These are phyloP conservation scores for Desmodesmus armatus DNA, from an alignment of 139 green algal genomes.

Conservation along the genomic window DNA sequence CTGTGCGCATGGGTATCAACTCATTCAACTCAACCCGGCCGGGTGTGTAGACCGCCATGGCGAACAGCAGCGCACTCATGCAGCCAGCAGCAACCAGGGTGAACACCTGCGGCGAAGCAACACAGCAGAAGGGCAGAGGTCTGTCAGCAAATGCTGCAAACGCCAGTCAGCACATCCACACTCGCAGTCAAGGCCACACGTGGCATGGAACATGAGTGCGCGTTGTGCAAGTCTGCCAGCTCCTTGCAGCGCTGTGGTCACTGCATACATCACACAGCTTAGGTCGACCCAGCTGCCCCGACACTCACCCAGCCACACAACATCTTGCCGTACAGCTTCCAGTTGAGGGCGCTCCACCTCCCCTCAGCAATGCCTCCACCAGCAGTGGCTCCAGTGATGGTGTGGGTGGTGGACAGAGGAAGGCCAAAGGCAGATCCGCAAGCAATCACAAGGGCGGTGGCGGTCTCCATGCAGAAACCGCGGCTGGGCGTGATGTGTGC, in stretches of 20 bases:
- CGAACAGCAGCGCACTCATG: slow-evolving; percentile 32
- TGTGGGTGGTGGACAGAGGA: slow-evolving; percentile 57
- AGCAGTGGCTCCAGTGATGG: slow-evolving; percentile 49
- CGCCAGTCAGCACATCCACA: too few species aligned
- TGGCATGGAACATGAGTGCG: too few species aligned
- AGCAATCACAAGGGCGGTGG: slow-evolving; percentile 64
- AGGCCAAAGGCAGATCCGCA: slow-evolving; percentile 57
- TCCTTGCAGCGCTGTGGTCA: too few species aligned
- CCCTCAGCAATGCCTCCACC: slow-evolving; percentile 39
- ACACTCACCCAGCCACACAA: neutral
- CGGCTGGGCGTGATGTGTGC: slow-evolving; percentile 66
- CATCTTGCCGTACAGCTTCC: slow-evolving; percentile 12
- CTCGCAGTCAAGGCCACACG: too few species aligned
- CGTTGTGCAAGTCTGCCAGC: neutral
- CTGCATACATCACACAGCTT: neutral
- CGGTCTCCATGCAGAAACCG: slow-evolving; percentile 77
- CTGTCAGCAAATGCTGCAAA: neutral
- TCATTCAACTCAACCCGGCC: neutral
- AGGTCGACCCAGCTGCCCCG: neutral
- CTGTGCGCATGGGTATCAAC: neutral
- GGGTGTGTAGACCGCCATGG: slow-evolving; percentile 3
- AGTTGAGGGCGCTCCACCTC: slow-evolving; percentile 32
- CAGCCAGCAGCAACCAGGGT: slow-evolving; percentile 39
- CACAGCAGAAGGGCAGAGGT: neutral
- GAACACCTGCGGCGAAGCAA: neutral